Evolutionary conservation across 2,329 filamentous ascomycete species (phyloP), one percentile per base, ranked within the genome.

Genomic region (Sphaerulina musiva): DNA sequence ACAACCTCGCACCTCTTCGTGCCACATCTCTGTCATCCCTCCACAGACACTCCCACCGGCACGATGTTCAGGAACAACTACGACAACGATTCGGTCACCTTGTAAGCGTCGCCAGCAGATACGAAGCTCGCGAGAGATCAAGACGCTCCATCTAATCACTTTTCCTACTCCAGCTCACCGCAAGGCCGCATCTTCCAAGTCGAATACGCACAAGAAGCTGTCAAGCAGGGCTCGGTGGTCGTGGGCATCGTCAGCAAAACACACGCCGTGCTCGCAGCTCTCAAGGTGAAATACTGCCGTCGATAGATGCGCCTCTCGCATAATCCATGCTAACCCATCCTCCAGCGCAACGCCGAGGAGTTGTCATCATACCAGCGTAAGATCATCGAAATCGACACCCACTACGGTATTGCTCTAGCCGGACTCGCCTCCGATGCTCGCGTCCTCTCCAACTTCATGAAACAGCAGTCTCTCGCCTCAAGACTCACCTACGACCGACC

Each of bases 391-490:
- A 86, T 98, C 76, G 93, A 98, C 74, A 88, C 92, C 68, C 93
- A 98, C 75, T 86, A 93, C 66, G 93, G 91, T 64, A 85, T 98
- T 68, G 90, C 92, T 68, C 95, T 98, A 68, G 93, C 93, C 64
- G 93, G 93, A 66, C 88, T 98, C 59, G 93, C 93, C 63, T 96
- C 92, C 55, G 93, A 98, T 74, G 93, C 92, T 70, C 93, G 93
- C 69, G 93, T 98, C 66, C 90, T 98, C 66, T 96, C 91, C 80
- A 98, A 98, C 83, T 98, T 96, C 80, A 97, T 98, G 92, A 97
- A 96, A 80, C 90, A 95, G 77, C 93, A 97, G 77, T 95, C 89
- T 60, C 89, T 98, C 68, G 87, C 89, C 68, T 92, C 93, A 67
- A 90, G 92, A 73, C 85, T 98, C 66, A 95, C 90, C 54, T 97